phyloP scores from a whole-genome alignment of 441 rosid genomes.

The Adansonia grandidieri region DNA sequence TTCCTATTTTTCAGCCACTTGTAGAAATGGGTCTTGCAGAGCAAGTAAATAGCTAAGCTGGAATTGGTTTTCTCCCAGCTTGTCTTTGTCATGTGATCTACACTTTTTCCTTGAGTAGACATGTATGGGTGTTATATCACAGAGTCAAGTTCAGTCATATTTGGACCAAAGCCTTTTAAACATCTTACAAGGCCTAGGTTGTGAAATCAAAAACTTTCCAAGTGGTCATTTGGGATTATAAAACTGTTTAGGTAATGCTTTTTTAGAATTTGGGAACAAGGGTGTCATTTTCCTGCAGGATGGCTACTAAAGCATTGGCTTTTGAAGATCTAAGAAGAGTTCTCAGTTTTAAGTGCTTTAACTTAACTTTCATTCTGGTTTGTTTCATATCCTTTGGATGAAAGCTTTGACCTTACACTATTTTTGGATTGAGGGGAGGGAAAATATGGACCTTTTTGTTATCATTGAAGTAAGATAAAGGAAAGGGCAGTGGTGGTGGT shows the following conservation, averaged over 20 bases:
- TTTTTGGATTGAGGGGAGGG: too few relatives aligned
- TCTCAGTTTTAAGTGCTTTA: not conserved
- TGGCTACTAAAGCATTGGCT: not conserved
- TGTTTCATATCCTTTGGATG: not conserved
- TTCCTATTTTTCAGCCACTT: too few relatives aligned
- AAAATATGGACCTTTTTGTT: too few relatives aligned
- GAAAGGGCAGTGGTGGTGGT: too few relatives aligned
- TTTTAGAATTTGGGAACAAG: conserved; percentile 8
- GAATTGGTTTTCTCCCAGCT: too few relatives aligned
- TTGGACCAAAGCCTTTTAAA: not conserved
- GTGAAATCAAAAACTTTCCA: not conserved
- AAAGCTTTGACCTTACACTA: not conserved
- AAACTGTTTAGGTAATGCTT: not conserved
- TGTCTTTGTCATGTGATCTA: too few relatives aligned
- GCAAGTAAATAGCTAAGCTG: too few relatives aligned
- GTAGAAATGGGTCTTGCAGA: too few relatives aligned
- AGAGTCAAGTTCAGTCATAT: not conserved
- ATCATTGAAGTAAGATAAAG: too few relatives aligned
- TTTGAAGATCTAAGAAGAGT: not conserved
- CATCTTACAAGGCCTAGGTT: not conserved
- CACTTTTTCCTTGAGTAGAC: too few relatives aligned
- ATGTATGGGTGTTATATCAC: too few relatives aligned
- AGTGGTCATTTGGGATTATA: not conserved
- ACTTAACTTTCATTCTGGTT: not conserved
- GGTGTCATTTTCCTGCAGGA: not conserved